Evolutionary conservation across 2,329 filamentous ascomycete species (phyloP), one percentile per base, ranked within the genome.

Genomic region (Pseudohalonectria lignicola): DNA sequence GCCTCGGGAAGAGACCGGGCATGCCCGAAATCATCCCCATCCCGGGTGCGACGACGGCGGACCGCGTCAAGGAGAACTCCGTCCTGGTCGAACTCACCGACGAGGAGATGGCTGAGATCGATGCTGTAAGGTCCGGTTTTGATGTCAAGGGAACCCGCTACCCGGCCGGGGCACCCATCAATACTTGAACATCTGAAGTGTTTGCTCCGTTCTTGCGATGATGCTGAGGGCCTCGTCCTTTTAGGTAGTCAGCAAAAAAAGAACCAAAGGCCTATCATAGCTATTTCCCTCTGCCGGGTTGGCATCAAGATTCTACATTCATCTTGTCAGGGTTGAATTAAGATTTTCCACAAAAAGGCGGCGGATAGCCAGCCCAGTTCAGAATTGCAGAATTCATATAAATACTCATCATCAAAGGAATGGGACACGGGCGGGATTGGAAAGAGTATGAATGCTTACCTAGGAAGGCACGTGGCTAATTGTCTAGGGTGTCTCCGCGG

Each of bases 21-120:
- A 52, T 62, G 52, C 58, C 60, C 25, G 40, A 42, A 3, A 59
- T 71, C 31, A 61, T 74, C 32, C 67, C 69, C 2, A 71, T 74
- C 35, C 69, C 69, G 2, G 69, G 69, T 3, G 61, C 69, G 11
- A 66, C 62, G 1, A 66, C 54, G 7, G 52, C 49, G 19, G 55
- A 49, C 19, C 58, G 67, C 18, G 55, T 71, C 7, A 32, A 17
- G 17, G 40, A 41, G 36, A 41, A 41, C 40, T 32, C 36, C 3
- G 25, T 26, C 13, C 15, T 41, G 13, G 33, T 41, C 19, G 40
- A 41, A n/a, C 36, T 41, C 23, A 36, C 36, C 15, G 36, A 41
- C 36, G 40, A 25, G 15, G 40, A 41, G 28, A 36, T 39, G 36
- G 8, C 12, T 16, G 40, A 41, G 40, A 41, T 41, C 28, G 31